phyloP scores from a whole-genome alignment of 179 eudicot species.

The Silene noctiflora region DNA sequence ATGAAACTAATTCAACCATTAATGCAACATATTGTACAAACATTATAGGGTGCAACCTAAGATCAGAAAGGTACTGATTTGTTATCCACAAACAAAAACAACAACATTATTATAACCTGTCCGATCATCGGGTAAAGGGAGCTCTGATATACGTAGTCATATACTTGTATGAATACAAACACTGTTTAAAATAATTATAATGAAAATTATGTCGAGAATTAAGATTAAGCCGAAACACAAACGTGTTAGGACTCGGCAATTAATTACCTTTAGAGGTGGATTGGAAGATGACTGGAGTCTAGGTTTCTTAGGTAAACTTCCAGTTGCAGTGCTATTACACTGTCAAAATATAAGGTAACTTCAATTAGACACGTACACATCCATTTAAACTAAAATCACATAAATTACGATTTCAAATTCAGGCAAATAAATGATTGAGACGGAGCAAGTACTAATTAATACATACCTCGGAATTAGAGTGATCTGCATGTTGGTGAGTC shows the following conservation, averaged over 20 bases:
- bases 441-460: too few species aligned
- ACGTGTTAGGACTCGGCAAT: background rate
- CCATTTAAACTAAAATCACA: background rate
- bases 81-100: background rate
- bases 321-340: conserved; percentile 64
- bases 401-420: too few species aligned
- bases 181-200: too few species aligned
- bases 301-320: conserved; percentile 72
- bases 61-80: background rate
- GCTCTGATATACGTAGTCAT: too few species aligned
- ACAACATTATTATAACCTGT: too few species aligned
- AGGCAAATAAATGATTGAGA: background rate
- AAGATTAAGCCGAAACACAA: background rate
- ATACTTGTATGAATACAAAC: too few species aligned
- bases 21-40: background rate
- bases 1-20: background rate
- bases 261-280: conserved; percentile 73
- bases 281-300: conserved; percentile 71
- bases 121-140: too few species aligned
- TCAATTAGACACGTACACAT: background rate
- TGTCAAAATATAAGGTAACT: conserved; percentile 24
- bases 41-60: background rate
- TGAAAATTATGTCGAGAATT: background rate
- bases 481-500: conserved; percentile 38
- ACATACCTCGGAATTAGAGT: conserved; percentile 58